Evolutionary conservation across 176 grass and related monocot species (phyloP).

Genomic region (Raddia guianensis): DNA sequence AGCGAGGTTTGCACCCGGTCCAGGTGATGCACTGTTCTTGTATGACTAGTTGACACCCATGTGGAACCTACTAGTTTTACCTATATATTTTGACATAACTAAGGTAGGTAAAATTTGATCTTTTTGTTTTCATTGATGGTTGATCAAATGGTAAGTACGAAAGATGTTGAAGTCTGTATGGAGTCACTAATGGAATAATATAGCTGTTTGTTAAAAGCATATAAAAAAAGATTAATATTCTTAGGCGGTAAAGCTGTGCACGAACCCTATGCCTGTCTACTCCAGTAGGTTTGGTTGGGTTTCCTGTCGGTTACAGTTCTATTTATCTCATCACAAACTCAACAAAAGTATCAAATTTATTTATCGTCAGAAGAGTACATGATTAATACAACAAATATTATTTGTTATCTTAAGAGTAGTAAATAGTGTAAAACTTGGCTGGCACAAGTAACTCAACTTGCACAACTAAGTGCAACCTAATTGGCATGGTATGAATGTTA

Average conservation of each 20-base stretch:
- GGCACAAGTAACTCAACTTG: background rate
- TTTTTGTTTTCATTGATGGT: conserved; percentile 6
- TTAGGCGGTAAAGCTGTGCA: background rate
- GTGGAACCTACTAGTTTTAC: conserved; percentile 19
- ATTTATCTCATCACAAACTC: background rate
- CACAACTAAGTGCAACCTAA: background rate
- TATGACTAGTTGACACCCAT: conserved; percentile 32
- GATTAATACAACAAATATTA: background rate
- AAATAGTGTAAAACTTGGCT: conserved; percentile 1
- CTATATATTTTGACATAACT: conserved; percentile 18
- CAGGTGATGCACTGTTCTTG: conserved; percentile 61
- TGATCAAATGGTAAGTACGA: conserved; percentile 21
- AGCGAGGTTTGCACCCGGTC: conserved; percentile 79
- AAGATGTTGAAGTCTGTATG: background rate
- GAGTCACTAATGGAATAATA: background rate
- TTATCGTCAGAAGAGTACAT: background rate
- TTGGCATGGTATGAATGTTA: conserved; percentile 2
- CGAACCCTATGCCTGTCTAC: background rate
- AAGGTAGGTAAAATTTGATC: background rate
- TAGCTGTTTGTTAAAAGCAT: background rate
- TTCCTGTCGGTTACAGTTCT: background rate
- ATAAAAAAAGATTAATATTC: background rate
- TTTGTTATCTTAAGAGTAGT: conserved; percentile 13
- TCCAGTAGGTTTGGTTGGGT: background rate
- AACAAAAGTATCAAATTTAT: background rate